Evolutionary conservation across 192 early-diverging fungal genomes (phyloP), one percentile per base, ranked within the genome.

Genomic region (Entophlyctis helioformis): DNA sequence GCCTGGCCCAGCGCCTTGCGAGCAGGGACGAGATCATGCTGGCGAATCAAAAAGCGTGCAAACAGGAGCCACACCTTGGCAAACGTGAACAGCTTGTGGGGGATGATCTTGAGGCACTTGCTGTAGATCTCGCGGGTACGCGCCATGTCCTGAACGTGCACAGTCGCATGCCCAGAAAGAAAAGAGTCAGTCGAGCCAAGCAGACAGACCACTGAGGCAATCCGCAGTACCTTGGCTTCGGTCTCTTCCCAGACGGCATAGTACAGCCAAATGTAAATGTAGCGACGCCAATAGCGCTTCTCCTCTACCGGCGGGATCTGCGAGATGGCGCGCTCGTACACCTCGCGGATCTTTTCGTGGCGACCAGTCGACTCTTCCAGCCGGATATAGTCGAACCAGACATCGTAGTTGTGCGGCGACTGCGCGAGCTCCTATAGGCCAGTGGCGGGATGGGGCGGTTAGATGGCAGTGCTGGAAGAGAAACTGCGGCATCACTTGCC

Each of bases 261-360:
- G 50, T 84, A 85, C 26, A 99, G 81, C 96, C 96, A 99, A n/a
- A 99, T 50, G 63, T 96, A 99, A 21, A 99, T 94, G 57, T 99
- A 99, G 27, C 94, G 71, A 41, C 92, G 66, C 96, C 96, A 99
- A 35, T 84, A 82, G 36, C 85, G 72, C 65, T 99, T 99, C 41
- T 94, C 92, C 18, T 72, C 64, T 2, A 87, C 75, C 1, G 73
- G 71, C 1, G 96, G 96, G 10, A 84, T 67, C 50, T 92, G 77
- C 8, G 86, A 84, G 51, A 99, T 88, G 3, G 92, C 92, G 1
- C 91, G 80, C 68, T 96, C 92, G 55, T 96, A 99, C 7, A 92
- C 74, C 38, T 97, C 89, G n/a, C 96, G 73, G 10, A 91, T 79
- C 24, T 82, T 81, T 2, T 74, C 78, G 9, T 67, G 51, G 46